A percentile compares a stretch with the other conserved stretches of the same genome.
Conservation (phyloP, 306 rosid species). For the Fragaria iinumae region DNA sequence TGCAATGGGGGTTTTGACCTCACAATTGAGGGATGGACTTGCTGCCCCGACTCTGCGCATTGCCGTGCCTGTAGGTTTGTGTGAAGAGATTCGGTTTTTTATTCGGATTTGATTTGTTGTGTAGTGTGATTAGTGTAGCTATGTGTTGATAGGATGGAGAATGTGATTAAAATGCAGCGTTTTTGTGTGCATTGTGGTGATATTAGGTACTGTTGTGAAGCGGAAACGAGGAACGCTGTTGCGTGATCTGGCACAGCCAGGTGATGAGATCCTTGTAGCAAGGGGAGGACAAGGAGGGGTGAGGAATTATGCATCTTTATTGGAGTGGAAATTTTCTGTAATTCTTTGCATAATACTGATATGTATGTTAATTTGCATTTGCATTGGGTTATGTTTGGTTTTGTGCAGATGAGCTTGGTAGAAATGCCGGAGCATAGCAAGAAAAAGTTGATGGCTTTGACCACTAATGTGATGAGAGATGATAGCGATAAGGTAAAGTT, state of each 20-base stretch:
- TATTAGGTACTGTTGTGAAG: conserved; percentile 86
- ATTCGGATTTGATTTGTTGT: not conserved
- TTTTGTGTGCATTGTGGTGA: not conserved
- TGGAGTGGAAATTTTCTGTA: not conserved
- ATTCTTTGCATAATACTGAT: not conserved
- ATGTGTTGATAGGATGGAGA: not conserved
- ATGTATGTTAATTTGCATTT: conserved; percentile 6
- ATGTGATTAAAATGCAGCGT: not conserved
- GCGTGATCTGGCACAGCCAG: conserved; percentile 75
- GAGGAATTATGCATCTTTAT: conserved; percentile 23
- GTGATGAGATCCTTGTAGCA: conserved; percentile 86
- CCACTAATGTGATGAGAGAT: conserved; percentile 90
- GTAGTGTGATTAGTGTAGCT: not conserved
- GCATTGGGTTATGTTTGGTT: conserved; percentile 14
- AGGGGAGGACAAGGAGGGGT: conserved; percentile 99
- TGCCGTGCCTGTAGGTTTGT: conserved; percentile 96
- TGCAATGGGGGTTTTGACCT: conserved; percentile 71
- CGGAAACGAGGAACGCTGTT: conserved; percentile 73
- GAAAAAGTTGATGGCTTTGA: conserved; percentile 69
- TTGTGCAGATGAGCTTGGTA: conserved; percentile 72
- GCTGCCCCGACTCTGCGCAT: conserved; percentile 70
- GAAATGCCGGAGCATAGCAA: conserved; percentile 56
- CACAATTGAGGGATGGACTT: conserved; percentile 58
- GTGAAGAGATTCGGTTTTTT: not conserved
- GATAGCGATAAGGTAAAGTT: conserved; percentile 75